These are phyloP conservation scores for rapeseed (Brassica napus) DNA, from an alignment of 345 rosid genomes.

Conservation along the genomic window Da-Ae NC_063436.1:3014001-3014500, in stretches of 20 bases:
- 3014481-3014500: conserved; percentile 99
- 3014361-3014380: conserved; percentile 29
- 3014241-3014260: neutral
- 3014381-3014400: conserved; percentile 23
- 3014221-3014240: neutral
- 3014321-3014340: conserved; percentile 38
- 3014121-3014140: neutral
- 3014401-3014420: conserved; percentile 62
- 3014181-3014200: neutral
- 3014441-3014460: conserved; percentile 98
- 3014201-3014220: neutral
- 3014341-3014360: conserved; percentile 24
- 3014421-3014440: conserved; percentile 52
- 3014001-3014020: neutral
- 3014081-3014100: neutral
- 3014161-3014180: neutral
- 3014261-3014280: conserved; percentile 19
- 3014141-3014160: neutral
- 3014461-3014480: conserved; percentile 95
- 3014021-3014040: neutral
- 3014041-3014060: neutral
- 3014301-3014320: conserved; percentile 17
- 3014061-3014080: neutral
- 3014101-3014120: neutral
- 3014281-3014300: conserved; percentile 3